phyloP scores from a whole-genome alignment of 305 asterid species.

The Plantago coronopus region DNA sequence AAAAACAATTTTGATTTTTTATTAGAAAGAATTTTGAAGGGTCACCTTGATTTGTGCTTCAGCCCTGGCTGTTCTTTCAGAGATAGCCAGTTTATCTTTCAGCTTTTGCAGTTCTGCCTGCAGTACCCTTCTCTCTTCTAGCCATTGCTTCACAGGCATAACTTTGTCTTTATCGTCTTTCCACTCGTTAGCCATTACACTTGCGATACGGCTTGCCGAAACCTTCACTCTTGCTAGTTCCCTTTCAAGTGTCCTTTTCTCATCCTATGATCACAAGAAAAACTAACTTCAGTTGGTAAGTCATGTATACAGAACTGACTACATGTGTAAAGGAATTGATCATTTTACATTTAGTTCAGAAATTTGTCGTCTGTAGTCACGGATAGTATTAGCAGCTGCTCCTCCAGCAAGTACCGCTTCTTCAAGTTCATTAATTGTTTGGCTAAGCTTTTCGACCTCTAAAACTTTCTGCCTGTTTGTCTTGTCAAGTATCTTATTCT shows the following conservation, averaged over 20 bases:
- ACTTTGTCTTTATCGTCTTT: constrained; percentile 84
- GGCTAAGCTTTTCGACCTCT: constrained; percentile 85
- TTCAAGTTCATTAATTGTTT: constrained; percentile 76
- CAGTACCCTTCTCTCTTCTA: constrained; percentile 74
- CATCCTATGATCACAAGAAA: constrained; percentile 52
- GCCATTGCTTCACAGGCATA: constrained; percentile 97
- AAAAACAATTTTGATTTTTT: neutral
- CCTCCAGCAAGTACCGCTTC: constrained; percentile 92
- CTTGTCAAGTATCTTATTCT: constrained; percentile 79
- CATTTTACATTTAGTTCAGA: constrained; percentile 57
- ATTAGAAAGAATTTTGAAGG: neutral
- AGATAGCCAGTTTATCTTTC: constrained; percentile 58
- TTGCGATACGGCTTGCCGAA: constrained; percentile 76
- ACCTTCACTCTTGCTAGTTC: constrained; percentile 85
- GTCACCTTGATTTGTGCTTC: constrained; percentile 82
- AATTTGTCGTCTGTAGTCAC: constrained; percentile 61
- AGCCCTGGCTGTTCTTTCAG: constrained; percentile 74
- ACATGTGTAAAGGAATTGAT: neutral
- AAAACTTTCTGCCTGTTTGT: constrained; percentile 68
- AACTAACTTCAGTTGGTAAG: constrained; percentile 17
- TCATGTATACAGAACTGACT: neutral
- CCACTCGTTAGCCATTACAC: constrained; percentile 90
- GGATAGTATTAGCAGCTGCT: constrained; percentile 67
- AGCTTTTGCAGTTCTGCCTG: constrained; percentile 89
- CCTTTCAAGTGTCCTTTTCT: constrained; percentile 79